phyloP scores from a whole-genome alignment of 441 rosid genomes.

The Rhodomyrtus psidioides region DNA sequence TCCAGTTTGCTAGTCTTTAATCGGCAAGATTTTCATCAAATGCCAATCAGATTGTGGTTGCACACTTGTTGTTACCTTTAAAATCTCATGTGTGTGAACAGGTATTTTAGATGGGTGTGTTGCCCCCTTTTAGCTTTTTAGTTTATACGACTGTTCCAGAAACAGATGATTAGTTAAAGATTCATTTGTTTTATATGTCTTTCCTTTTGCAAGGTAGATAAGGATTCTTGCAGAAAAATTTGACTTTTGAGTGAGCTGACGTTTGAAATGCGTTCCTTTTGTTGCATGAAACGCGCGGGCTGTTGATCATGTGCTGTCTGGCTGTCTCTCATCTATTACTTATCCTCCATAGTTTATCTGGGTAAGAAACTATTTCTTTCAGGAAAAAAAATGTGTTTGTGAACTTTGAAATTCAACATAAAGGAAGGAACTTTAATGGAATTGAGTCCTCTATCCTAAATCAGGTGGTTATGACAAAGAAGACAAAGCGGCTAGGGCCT shows the following conservation, averaged over 20 bases:
- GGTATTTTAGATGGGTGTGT: neutral
- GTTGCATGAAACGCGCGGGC: conserved; percentile 27
- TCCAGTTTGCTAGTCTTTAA: neutral
- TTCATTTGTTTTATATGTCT: conserved; percentile 1
- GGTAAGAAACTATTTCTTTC: conserved; percentile 30
- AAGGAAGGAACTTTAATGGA: neutral
- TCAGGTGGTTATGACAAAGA: conserved; percentile 96
- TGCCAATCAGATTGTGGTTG: neutral
- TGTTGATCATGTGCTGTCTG: no score
- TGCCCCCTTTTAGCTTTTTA: neutral
- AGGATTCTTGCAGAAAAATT: conserved; percentile 17
- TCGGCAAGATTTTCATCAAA: neutral
- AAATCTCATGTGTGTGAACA: neutral
- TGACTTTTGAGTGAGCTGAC: conserved; percentile 11
- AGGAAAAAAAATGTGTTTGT: neutral
- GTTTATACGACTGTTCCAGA: neutral
- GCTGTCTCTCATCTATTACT: conserved; percentile 5
- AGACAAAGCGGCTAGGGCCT: conserved; percentile 91
- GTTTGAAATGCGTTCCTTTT: conserved; percentile 6
- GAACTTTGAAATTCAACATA: neutral
- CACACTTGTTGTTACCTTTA: neutral
- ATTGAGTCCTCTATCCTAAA: neutral
- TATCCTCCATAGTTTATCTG: conserved; percentile 53
- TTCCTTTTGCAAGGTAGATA: neutral
- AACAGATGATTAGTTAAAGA: neutral